phyloP scores from a whole-genome alignment of 257 asterid species.

The Capsicum rhomboideum region DNA sequence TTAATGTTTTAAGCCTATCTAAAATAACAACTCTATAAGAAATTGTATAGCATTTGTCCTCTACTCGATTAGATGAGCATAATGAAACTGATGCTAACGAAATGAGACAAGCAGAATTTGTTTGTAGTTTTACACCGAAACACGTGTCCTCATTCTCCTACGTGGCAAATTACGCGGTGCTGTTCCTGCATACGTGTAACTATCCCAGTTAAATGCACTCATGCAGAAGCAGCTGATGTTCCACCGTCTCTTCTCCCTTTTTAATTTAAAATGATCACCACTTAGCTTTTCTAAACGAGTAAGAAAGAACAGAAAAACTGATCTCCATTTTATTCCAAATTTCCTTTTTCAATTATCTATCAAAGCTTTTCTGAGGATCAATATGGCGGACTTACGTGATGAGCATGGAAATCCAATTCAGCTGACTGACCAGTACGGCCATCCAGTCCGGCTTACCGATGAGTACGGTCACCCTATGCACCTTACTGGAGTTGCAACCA shows the following conservation, averaged over 20 bases:
- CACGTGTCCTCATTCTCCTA: not conserved
- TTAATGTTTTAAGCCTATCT: no score
- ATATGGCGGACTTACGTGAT: slow-evolving; percentile 49
- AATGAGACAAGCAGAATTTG: not conserved
- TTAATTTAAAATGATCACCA: slow-evolving; percentile 1
- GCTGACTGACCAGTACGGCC: slow-evolving; percentile 53
- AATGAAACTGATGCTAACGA: not conserved
- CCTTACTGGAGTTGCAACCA: slow-evolving; percentile 56
- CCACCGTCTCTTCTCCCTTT: slow-evolving; percentile 16
- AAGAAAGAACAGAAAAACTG: not conserved
- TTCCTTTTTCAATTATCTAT: not conserved
- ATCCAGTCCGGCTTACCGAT: slow-evolving; percentile 57
- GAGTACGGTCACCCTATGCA: slow-evolving; percentile 78
- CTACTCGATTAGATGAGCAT: not conserved
- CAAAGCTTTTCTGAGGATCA: not conserved
- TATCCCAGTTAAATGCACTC: slow-evolving; percentile 11
- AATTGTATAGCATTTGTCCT: not conserved
- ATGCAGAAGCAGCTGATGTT: slow-evolving; percentile 32
- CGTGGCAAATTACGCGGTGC: slow-evolving; percentile 17
- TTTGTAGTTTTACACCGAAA: not conserved
- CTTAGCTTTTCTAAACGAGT: not conserved
- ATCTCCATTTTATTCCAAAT: not conserved
- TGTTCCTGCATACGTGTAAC: slow-evolving; percentile 26
- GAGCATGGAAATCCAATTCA: slow-evolving; percentile 79
- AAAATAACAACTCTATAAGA: not conserved